These are phyloP conservation scores for Nematocida ironsii DNA, from an alignment of 371 early-diverging fungal species.

Conservation along the genomic window DNA sequence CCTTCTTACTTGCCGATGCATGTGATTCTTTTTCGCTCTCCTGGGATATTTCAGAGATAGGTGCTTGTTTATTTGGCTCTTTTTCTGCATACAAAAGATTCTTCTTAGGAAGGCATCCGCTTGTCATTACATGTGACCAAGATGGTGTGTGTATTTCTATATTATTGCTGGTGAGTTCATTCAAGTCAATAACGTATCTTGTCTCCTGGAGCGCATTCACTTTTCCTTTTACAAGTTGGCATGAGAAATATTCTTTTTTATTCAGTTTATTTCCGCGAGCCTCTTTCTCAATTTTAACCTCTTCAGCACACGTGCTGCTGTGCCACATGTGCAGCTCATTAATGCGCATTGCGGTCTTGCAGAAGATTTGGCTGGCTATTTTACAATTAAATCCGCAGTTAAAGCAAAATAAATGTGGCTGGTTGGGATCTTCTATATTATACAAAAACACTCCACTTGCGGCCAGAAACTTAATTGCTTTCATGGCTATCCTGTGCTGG, in stretches of 20 bases:
- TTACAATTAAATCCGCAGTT: conserved; percentile 33
- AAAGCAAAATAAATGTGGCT: conserved; percentile 29
- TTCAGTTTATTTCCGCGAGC: neutral
- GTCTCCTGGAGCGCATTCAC: neutral
- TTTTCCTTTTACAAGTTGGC: neutral
- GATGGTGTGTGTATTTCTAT: neutral
- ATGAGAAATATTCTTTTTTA: neutral
- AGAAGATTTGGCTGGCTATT: neutral
- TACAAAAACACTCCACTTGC: conserved; percentile 15
- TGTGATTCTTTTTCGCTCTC: too few species aligned
- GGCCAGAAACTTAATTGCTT: neutral
- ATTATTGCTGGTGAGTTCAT: neutral
- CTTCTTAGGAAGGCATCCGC: neutral
- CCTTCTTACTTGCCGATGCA: too few species aligned
- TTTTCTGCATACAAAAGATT: neutral
- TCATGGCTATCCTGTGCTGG: neutral
- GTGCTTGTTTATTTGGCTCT: neutral
- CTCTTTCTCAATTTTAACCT: neutral
- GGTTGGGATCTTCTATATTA: neutral
- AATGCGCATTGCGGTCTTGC: neutral
- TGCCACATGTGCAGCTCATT: conserved; percentile 30
- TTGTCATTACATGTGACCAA: conserved; percentile 2
- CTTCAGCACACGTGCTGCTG: neutral
- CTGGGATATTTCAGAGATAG: too few species aligned
- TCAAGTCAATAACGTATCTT: neutral